These are phyloP conservation scores for Lepidium africanum DNA, from an alignment of 345 rosid genomes.

Conservation along the genomic window DNA sequence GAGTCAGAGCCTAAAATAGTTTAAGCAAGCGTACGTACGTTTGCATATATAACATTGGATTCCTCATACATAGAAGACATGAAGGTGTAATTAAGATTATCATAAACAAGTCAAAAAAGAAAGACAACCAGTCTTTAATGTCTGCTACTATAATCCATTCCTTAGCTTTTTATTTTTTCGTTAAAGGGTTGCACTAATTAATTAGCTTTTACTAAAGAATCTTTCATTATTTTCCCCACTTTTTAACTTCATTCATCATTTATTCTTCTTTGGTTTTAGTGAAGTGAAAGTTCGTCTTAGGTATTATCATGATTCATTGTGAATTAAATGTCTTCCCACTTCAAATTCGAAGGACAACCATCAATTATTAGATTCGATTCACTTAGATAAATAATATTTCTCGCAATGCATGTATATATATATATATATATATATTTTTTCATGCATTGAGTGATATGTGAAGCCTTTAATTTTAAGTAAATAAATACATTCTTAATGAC, in stretches of 20 bases:
- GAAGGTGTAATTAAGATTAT: slow-evolving; percentile 26
- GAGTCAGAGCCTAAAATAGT: not conserved
- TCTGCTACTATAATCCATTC: slow-evolving; percentile 72
- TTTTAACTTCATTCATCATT: slow-evolving; percentile 53
- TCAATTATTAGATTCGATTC: slow-evolving; percentile 7
- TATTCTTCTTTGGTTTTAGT: slow-evolving; percentile 56
- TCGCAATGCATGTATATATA: not conserved
- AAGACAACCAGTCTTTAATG: slow-evolving; percentile 54
- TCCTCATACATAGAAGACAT: slow-evolving; percentile 7
- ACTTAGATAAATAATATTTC: not conserved
- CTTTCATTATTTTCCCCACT: slow-evolving; percentile 40
- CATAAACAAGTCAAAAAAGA: slow-evolving; percentile 59
- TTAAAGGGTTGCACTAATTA: slow-evolving; percentile 33
- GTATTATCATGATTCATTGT: slow-evolving; percentile 18
- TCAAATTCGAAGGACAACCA: slow-evolving; percentile 11
- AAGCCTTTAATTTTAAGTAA: not conserved
- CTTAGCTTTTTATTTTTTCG: slow-evolving; percentile 16
- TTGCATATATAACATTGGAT: slow-evolving; percentile 22
- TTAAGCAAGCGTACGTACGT: not conserved
- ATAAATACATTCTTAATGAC: not conserved
- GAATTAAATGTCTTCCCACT: slow-evolving; percentile 5
- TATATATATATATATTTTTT: not conserved
- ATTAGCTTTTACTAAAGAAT: slow-evolving; percentile 68
- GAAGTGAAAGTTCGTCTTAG: slow-evolving; percentile 47
- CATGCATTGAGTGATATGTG: not conserved